A percentile compares a stretch with the other conserved stretches of the same genome.
Conservation (phyloP, 2,329 filamentous ascomycete species). For the Colletotrichum agaves region DNA sequence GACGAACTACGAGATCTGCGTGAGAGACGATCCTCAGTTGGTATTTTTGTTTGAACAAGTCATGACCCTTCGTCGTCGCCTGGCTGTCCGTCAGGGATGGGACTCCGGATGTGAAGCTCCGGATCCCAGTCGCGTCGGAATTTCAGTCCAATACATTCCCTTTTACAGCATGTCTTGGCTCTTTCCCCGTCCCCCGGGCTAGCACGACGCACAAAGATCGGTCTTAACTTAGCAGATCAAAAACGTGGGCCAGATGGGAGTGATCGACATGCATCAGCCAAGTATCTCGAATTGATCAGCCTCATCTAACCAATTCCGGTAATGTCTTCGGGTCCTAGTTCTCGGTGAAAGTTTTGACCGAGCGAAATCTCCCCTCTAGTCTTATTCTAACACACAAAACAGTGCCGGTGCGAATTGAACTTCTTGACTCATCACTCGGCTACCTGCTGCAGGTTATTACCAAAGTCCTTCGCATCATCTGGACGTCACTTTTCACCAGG, state of each 20-base stretch:
- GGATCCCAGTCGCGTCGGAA: neutral
- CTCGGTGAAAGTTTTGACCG: neutral
- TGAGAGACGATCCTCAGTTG: neutral
- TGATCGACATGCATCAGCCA: conserved; percentile 3
- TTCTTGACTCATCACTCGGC: too few relatives aligned
- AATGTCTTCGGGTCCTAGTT: neutral
- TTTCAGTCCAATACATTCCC: neutral
- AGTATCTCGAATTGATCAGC: neutral
- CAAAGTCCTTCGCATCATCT: neutral
- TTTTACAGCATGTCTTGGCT: neutral
- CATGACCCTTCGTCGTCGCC: neutral
- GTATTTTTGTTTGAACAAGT: neutral
- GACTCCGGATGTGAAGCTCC: conserved; percentile 25
- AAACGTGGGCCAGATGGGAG: neutral
- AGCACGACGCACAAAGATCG: neutral
- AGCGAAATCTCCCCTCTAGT: neutral
- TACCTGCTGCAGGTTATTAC: too few relatives aligned
- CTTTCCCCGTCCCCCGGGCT: neutral
- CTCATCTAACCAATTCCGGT: conserved; percentile 1
- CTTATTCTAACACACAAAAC: neutral
- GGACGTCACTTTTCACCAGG: neutral
- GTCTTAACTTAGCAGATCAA: too few relatives aligned
- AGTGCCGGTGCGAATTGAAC: neutral
- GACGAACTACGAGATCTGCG: conserved; percentile 5
- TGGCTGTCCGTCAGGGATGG: neutral